These are phyloP conservation scores for Pyricularia grisea DNA, from an alignment of 2,329 filamentous ascomycete genomes.

Conservation along the genomic window DNA sequence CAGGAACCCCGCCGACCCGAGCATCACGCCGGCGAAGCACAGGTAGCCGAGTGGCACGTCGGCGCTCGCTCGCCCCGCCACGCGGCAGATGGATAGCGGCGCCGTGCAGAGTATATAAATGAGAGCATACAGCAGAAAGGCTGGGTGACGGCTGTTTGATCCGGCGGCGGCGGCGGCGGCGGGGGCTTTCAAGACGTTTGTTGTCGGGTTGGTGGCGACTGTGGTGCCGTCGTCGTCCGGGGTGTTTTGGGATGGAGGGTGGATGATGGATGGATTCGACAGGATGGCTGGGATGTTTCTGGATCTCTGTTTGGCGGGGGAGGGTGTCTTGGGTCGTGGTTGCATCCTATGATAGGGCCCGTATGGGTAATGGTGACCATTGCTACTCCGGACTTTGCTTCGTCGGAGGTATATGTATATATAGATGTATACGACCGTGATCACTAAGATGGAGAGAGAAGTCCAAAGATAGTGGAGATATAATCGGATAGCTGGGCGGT, in stretches of 20 bases:
- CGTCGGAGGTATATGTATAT: slow-evolving; percentile 29
- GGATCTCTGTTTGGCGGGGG: not conserved
- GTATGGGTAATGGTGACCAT: slow-evolving; percentile 6
- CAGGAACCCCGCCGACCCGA: slow-evolving; percentile 45
- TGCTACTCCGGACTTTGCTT: slow-evolving; percentile 19
- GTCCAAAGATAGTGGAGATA: slow-evolving; percentile 59
- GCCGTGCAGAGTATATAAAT: slow-evolving; percentile 63
- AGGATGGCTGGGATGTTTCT: not conserved
- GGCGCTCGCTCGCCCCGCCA: not conserved
- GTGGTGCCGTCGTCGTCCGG: not conserved
- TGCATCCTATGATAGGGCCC: not conserved
- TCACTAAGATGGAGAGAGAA: slow-evolving; percentile 31
- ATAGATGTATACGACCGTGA: slow-evolving; percentile 27
- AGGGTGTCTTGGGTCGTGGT: not conserved
- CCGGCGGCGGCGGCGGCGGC: too few species aligned
- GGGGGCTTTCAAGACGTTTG: not conserved
- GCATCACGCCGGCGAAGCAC: slow-evolving; percentile 48
- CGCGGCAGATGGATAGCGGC: slow-evolving; percentile 42
- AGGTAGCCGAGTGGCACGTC: slow-evolving; percentile 44
- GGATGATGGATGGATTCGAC: not conserved
- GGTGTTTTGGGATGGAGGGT: not conserved
- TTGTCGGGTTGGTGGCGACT: not conserved
- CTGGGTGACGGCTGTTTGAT: not conserved
- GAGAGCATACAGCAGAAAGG: slow-evolving; percentile 56
- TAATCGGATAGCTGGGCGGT: slow-evolving; percentile 44